Evolutionary conservation across 106 monocot species (phyloP).

Genomic region (Allium sativum): DNA sequence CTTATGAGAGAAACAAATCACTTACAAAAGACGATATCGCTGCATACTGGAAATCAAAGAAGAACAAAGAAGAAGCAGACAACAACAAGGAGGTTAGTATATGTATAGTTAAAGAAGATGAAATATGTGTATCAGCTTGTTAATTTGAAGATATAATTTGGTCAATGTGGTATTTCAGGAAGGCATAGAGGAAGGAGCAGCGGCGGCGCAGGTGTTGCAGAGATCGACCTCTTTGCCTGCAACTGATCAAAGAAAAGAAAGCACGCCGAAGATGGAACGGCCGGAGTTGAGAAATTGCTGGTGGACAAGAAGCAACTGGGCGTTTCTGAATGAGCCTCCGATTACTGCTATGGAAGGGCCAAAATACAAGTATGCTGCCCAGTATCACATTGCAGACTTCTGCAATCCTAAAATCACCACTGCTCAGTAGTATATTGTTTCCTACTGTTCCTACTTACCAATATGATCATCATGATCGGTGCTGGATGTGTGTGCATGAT

Average conservation of each 20-base stretch:
- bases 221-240: conserved; percentile 29
- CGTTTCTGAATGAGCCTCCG: conserved; percentile 41
- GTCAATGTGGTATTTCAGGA: conserved; percentile 18
- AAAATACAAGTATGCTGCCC: conserved; percentile 28
- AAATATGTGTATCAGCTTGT: neutral
- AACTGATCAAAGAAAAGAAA: conserved; percentile 16
- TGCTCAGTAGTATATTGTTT: neutral
- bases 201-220: conserved; percentile 5
- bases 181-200: conserved; percentile 11
- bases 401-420: neutral
- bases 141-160: neutral
- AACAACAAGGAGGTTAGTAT: neutral
- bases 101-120: too few species aligned
- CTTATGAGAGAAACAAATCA: conserved; percentile 30
- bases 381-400: conserved; percentile 9
- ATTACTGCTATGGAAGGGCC: conserved; percentile 27
- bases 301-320: conserved; percentile 33
- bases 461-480: too few species aligned
- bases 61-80: conserved; percentile 14
- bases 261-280: neutral
- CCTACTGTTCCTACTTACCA: too few species aligned
- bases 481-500: too few species aligned
- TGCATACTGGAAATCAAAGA: conserved; percentile 39
- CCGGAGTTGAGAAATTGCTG: neutral
- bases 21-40: conserved; percentile 37